These are phyloP conservation scores for Crithidia brevicula DNA, from an alignment of 208 protist species.

Conservation along the genomic window DNA sequence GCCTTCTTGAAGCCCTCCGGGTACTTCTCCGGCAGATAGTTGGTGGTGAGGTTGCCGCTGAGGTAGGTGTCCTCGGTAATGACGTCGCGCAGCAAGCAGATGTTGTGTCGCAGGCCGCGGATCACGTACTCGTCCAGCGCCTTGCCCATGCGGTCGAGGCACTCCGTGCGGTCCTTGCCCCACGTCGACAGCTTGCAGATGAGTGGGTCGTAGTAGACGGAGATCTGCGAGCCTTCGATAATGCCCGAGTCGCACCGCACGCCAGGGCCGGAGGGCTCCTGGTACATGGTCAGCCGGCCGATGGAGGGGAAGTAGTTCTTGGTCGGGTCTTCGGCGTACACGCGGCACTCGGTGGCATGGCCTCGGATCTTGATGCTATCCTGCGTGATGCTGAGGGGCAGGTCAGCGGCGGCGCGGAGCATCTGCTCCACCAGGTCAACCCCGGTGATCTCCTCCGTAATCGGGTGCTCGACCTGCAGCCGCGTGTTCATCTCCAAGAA, in stretches of 20 bases:
- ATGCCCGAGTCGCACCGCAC: slow-evolving; percentile 89
- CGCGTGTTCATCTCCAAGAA: slow-evolving; percentile 99
- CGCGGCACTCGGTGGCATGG: slow-evolving; percentile 92
- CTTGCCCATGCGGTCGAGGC: slow-evolving; percentile 28
- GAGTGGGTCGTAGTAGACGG: slow-evolving; percentile 97
- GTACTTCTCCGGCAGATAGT: no score
- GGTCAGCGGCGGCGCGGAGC: slow-evolving; percentile 79
- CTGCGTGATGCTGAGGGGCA: slow-evolving; percentile 81
- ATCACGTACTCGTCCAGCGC: slow-evolving; percentile 86
- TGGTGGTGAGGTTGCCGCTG: slow-evolving; percentile 73
- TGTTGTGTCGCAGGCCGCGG: slow-evolving; percentile 93
- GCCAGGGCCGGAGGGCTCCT: slow-evolving; percentile 30
- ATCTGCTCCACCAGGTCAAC: slow-evolving; percentile 96
- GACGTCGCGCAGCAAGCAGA: slow-evolving; percentile 59
- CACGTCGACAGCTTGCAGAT: slow-evolving; percentile 67
- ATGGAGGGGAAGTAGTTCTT: slow-evolving; percentile 87
- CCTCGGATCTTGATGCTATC: slow-evolving; percentile 78
- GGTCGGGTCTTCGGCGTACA: slow-evolving; percentile 96
- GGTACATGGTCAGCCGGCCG: slow-evolving; percentile 34
- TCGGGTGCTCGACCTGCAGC: slow-evolving; percentile 96
- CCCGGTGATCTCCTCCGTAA: slow-evolving; percentile 93
- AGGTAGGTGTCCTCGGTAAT: no score
- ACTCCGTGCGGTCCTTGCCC: slow-evolving; percentile 37
- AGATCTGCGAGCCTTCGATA: slow-evolving; percentile 74
- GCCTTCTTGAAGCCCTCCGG: slow-evolving; percentile 74